Conservation (phyloP, 106 monocot species). For the Dendrobium huoshanense region DNA sequence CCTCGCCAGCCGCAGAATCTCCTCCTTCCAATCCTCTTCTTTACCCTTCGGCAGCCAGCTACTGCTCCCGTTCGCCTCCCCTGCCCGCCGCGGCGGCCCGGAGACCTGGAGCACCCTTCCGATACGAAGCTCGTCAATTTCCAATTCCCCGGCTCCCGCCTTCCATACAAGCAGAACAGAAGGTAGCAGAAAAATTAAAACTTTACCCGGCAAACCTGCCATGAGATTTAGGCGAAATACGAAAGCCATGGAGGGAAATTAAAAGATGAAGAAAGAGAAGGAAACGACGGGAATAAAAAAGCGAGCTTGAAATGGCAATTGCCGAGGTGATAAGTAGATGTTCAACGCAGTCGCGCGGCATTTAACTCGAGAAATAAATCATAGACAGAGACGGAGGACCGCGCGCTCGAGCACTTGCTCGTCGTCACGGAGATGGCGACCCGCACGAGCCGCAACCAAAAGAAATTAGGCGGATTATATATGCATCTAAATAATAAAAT, state of each 20-base stretch:
- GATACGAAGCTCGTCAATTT: background rate
- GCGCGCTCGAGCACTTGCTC: background rate
- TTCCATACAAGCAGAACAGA: background rate
- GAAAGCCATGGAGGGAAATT: background rate
- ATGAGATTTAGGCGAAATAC: background rate
- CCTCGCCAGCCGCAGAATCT: conserved; percentile 38
- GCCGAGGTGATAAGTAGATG: background rate
- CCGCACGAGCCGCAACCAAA: background rate
- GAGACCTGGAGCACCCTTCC: too few relatives aligned
- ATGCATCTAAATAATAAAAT: too few relatives aligned
- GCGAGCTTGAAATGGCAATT: background rate
- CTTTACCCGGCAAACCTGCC: background rate
- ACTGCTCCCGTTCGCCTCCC: conserved; percentile 8
- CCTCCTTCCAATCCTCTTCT: conserved; percentile 22
- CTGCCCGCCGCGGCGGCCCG: background rate
- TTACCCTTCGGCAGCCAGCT: background rate
- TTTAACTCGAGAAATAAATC: background rate
- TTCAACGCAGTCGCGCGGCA: background rate
- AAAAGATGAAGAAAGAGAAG: background rate
- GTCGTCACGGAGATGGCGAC: background rate
- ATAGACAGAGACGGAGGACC: background rate
- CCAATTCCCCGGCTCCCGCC: background rate
- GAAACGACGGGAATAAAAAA: background rate
- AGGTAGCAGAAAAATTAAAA: background rate
- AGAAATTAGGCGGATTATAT: background rate